Conservation (phyloP, 192 early-diverging fungal species). For the Haplosporangium gracile region DNA sequence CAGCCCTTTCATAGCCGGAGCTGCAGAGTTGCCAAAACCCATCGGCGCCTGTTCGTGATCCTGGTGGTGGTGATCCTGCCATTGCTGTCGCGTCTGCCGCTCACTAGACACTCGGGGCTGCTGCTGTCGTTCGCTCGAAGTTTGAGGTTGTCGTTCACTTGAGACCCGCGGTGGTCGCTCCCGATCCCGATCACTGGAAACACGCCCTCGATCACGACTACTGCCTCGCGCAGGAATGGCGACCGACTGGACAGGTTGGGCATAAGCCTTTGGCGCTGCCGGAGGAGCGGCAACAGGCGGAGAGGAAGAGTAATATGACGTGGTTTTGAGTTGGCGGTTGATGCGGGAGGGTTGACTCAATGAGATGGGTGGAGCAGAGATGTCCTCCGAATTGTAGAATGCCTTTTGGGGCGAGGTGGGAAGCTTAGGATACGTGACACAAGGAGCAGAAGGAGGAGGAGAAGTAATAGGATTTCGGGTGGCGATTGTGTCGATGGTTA, state of each 20-base stretch:
- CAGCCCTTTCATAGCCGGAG: background rate
- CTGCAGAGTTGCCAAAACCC: background rate
- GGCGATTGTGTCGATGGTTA: background rate
- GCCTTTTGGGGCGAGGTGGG: background rate
- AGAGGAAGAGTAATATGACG: background rate
- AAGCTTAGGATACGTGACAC: background rate
- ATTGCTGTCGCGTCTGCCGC: background rate
- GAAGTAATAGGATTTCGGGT: background rate
- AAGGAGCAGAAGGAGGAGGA: background rate
- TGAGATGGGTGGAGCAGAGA: constrained; percentile 4
- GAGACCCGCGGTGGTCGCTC: background rate
- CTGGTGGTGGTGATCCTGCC: background rate
- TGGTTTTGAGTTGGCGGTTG: background rate
- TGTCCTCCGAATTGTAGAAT: constrained; percentile 35
- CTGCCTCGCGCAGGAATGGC: background rate
- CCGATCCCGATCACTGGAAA: background rate
- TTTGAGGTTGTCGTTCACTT: background rate
- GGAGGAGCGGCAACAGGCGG: background rate
- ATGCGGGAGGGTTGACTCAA: background rate
- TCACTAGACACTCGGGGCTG: background rate
- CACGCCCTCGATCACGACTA: background rate
- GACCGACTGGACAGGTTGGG: background rate
- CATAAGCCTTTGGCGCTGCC: background rate
- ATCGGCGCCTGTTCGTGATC: constrained; percentile 5
- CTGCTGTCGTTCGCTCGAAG: background rate